Evolutionary conservation across 164 flowering plant species (phyloP), one percentile per base, ranked within the genome.

Genomic region (Hamamelis virginiana): DNA sequence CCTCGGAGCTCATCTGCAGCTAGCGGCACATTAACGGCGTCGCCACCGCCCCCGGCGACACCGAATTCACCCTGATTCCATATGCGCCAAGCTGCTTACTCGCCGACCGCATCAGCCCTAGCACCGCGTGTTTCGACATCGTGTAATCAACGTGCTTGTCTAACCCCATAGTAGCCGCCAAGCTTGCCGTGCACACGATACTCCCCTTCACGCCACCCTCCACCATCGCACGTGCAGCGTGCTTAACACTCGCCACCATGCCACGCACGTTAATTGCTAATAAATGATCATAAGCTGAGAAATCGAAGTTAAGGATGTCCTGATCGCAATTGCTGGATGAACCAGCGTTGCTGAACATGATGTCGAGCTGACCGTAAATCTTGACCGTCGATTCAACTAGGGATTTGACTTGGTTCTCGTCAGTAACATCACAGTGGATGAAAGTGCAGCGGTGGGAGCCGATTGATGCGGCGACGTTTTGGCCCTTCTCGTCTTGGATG

Each of bases 181-280:
- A 56, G 62, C 91, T 87, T 9, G 76, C 82, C 14, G 83, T 82
- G 75, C 90, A 86, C 3, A 86, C 65, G 2, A 86, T 82, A 56
- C 79, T 74, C 13, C 87, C 87, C 22, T 58, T 71, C 0, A 73
- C 70, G 5, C 75, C 43, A 18, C 66, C 23, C 22, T 74, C 85
- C 45, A 83, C 82, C 88, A 86, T 86, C 16, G 75, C 85, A 4
- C 80, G 77, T 13, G 79, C 91, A 21, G 89, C 88, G 70, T 85
- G 82, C 70, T 87, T 87, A 47, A 86, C 79, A 25, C 84, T 69
- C 16, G 78, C 75, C 0, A 79, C 84, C 81, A 76, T 69, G 8
- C 87, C 89, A 0, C 84, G 75, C 1, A 59, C 80, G 68, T 71
- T 71, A 19, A 65, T 19, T 4, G 64, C 65, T 57, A 65, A 56